phyloP scores from a whole-genome alignment of 2,329 filamentous ascomycete genomes.

The Epichloe brachyelytri region DNA sequence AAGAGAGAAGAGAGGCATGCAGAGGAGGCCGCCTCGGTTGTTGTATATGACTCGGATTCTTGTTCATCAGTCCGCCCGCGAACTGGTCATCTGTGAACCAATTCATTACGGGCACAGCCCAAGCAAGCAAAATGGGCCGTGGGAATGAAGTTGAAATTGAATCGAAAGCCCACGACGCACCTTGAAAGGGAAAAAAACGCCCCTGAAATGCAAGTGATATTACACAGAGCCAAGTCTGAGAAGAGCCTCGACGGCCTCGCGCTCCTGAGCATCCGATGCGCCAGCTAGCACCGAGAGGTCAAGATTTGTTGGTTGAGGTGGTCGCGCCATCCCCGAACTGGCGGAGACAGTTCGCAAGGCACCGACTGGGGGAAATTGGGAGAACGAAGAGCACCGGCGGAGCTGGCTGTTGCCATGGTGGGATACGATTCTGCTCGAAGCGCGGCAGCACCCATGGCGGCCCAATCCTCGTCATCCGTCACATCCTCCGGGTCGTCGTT shows the following conservation, averaged over 20 bases:
- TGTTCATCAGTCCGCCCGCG: conserved; percentile 4
- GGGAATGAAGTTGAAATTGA: conserved; percentile 1
- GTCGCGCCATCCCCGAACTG: conserved; percentile 38
- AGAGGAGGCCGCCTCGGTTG: conserved; percentile 21
- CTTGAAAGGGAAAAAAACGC: conserved; percentile 4
- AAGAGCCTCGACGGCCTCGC: conserved; percentile 69
- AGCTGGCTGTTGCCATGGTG: conserved; percentile 40
- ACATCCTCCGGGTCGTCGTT: conserved; percentile 71
- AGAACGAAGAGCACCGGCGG: conserved; percentile 28
- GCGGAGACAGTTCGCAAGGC: conserved; percentile 36
- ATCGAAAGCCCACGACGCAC: background rate
- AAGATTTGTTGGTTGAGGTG: conserved; percentile 38
- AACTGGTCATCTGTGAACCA: conserved; percentile 4
- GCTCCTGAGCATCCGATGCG: conserved; percentile 57
- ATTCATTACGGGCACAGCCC: conserved; percentile 1
- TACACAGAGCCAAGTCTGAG: conserved; percentile 71
- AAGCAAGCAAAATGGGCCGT: conserved; percentile 3
- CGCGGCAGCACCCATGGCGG: conserved; percentile 72
- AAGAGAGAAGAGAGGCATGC: conserved; percentile 11
- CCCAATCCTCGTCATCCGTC: conserved; percentile 96
- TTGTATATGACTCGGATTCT: conserved; percentile 18
- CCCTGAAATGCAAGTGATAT: conserved; percentile 25
- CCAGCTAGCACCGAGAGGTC: conserved; percentile 37
- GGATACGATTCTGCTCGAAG: conserved; percentile 57
- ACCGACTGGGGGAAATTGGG: conserved; percentile 36